These are phyloP conservation scores for Boletus vermiculosoides DNA, from an alignment of 768 basidiomycete genomes.

Conservation along the genomic window DNA sequence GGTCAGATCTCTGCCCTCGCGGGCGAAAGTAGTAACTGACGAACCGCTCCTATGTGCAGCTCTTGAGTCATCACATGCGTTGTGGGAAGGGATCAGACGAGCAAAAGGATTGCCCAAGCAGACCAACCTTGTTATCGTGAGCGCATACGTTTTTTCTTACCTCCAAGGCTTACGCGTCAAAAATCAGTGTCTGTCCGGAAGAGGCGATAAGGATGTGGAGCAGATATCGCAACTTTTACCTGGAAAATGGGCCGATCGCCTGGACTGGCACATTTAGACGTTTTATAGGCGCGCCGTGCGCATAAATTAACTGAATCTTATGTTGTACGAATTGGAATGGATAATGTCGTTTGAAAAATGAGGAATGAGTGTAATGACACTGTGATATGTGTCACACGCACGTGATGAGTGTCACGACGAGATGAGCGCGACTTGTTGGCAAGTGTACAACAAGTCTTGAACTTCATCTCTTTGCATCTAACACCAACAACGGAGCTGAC, in stretches of 20 bases:
- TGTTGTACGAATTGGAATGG: neutral
- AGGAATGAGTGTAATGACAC: neutral
- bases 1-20: neutral
- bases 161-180: neutral
- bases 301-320: neutral
- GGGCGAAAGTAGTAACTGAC: neutral
- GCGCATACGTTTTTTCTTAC: neutral
- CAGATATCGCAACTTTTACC: neutral
- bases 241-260: neutral
- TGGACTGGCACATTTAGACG: neutral
- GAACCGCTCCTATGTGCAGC: neutral
- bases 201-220: conserved; percentile 2
- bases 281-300: neutral
- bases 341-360: neutral
- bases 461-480: conserved; percentile 8
- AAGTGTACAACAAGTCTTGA: neutral
- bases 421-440: neutral
- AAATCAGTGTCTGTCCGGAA: neutral
- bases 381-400: neutral
- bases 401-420: neutral
- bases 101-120: neutral
- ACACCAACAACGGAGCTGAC: neutral
- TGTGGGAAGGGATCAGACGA: conserved; percentile 3
- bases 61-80: neutral
- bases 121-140: conserved; percentile 1